A percentile compares a stretch with the other conserved stretches of the same genome.
phyloP scores from a whole-genome alignment of 306 rosid species.

The Vigna mungo region DNA sequence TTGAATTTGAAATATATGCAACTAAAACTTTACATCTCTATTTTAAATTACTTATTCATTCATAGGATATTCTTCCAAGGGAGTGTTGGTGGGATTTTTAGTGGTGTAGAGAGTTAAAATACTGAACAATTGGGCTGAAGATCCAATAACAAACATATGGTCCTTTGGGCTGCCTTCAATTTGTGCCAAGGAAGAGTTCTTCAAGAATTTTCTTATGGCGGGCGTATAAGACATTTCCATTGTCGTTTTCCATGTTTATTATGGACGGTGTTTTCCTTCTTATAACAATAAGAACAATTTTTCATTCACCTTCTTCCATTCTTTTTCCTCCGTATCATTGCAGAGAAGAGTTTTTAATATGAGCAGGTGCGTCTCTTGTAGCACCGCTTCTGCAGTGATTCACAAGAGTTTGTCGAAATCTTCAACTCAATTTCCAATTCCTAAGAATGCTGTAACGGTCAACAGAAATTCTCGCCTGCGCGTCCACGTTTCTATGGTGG shows the following conservation, averaged over 20 bases:
- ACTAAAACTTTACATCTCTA: neutral
- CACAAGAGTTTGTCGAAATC: conserved; percentile 39
- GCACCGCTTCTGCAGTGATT: conserved; percentile 43
- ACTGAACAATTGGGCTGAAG: too few species aligned
- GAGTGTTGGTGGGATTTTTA: too few species aligned
- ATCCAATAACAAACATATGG: too few species aligned
- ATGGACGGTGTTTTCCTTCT: too few species aligned
- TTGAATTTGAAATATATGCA: too few species aligned
- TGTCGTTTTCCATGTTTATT: too few species aligned
- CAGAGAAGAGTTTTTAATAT: conserved; percentile 33
- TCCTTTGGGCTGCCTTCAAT: too few species aligned
- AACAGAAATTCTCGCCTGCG: conserved; percentile 49
- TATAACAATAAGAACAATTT: neutral
- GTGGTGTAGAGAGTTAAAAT: too few species aligned
- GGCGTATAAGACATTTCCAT: too few species aligned
- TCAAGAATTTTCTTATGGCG: too few species aligned
- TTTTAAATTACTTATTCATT: neutral
- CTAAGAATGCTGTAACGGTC: neutral
- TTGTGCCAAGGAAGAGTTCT: too few species aligned
- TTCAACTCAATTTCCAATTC: conserved; percentile 8
- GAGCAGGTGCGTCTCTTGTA: conserved; percentile 50
- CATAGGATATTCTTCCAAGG: too few species aligned
- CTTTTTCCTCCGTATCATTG: neutral
- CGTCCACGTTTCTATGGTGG: conserved; percentile 76
- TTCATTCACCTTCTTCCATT: neutral